These are phyloP conservation scores for Piper betle DNA, from an alignment of 164 flowering plant genomes.

Conservation along the genomic window DNA sequence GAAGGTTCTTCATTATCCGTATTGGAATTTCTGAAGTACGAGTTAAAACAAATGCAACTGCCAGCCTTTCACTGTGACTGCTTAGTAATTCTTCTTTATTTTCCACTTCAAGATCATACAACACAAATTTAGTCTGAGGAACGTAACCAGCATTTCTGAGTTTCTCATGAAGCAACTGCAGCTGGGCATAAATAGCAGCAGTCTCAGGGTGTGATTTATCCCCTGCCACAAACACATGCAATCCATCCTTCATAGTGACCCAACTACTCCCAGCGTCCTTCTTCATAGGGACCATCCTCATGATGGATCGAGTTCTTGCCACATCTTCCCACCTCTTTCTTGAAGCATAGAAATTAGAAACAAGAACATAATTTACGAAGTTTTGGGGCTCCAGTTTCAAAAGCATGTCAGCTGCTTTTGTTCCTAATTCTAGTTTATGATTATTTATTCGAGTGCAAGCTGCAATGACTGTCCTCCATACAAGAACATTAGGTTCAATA, in stretches of 20 bases:
- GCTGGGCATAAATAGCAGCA: constrained; percentile 51
- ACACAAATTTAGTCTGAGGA: constrained; percentile 52
- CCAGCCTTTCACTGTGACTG: constrained; percentile 82
- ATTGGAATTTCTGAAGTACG: no score
- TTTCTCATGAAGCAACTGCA: constrained; percentile 34
- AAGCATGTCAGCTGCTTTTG: constrained; percentile 57
- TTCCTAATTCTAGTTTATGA: constrained; percentile 42
- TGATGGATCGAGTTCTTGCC: constrained; percentile 42
- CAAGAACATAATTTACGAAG: constrained; percentile 69
- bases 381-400: constrained; percentile 75
- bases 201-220: constrained; percentile 68
- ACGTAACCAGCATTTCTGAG: constrained; percentile 68
- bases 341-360: constrained; percentile 75
- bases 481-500: constrained; percentile 48
- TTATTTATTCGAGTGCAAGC: constrained; percentile 58
- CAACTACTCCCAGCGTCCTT: constrained; percentile 93
- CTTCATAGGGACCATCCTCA: constrained; percentile 48
- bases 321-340: constrained; percentile 69
- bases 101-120: constrained; percentile 76
- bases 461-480: constrained; percentile 82
- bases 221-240: constrained; percentile 78
- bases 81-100: constrained; percentile 71
- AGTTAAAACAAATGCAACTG: constrained; percentile 52
- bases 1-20: no score
- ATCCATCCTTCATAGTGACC: constrained; percentile 85